Conservation (phyloP, 2,329 filamentous ascomycete genomes). For the Fusarium poae region DNA sequence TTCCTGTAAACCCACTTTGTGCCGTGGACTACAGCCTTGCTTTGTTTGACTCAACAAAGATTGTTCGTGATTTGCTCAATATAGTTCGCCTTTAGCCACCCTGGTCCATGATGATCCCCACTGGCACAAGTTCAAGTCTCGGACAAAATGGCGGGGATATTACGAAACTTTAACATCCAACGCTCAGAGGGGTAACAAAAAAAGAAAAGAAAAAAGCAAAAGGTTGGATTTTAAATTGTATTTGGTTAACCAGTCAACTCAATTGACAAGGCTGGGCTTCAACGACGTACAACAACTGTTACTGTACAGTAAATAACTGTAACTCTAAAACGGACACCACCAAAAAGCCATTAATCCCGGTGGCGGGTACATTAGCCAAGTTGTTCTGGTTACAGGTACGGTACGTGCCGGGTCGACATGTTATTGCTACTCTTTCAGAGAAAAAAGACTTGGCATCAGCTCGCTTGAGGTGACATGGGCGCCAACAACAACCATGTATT, state of each 20-base stretch:
- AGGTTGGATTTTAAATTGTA: background rate
- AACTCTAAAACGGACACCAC: background rate
- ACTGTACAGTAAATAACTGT: background rate
- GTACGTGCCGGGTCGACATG: background rate
- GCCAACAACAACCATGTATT: background rate
- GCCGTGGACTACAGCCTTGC: background rate
- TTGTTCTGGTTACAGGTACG: constrained; percentile 19
- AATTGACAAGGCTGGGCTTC: background rate
- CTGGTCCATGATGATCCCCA: background rate
- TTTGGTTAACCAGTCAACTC: background rate
- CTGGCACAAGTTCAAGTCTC: background rate
- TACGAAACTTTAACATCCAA: background rate
- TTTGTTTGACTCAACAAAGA: background rate
- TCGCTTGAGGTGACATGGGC: constrained; percentile 17
- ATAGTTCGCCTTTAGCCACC: background rate
- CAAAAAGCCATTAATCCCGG: background rate
- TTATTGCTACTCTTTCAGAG: background rate
- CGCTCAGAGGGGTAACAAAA: background rate
- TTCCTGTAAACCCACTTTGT: background rate
- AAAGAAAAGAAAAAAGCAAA: background rate
- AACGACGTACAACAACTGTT: background rate
- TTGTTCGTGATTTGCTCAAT: constrained; percentile 7
- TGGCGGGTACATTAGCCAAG: background rate
- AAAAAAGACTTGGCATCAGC: constrained; percentile 14
- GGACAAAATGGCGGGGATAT: background rate